Base-by-base conservation (phyloP, 148 eudicot species). In the Fagopyrum tataricum region DNA sequence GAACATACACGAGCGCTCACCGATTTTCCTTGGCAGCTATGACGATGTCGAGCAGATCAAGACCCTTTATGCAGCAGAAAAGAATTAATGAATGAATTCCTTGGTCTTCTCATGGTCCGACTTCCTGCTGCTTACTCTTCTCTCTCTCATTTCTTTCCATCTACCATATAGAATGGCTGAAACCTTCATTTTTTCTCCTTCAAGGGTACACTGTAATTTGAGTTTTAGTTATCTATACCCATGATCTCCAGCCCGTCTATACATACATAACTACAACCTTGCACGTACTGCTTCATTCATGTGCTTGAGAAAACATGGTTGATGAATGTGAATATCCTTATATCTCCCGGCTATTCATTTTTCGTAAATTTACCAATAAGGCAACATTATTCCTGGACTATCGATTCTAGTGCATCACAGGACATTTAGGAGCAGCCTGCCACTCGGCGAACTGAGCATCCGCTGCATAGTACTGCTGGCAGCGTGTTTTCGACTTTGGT, bases 11-110 rank as follows among this genome's bases (percentile, higher is more conserved):
- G 97, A 95, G 44, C 86, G 98, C 15, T 90, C 98, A 39, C 98
- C 98, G 1, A 84, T 95, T 75, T 95, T 95, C 80, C 93, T 95
- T 56, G 98, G 98, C 41, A 95, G 98, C 79, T 88, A 80, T 14
- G 97, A 95, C 11, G 98, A 95, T 71, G 93, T 95, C 31, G 98
- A 90, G 78, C 90, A 90, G 81, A 86, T 95, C 81, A 95, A 85
- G 82, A 88, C 93, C 55, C 87, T 91, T 12, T 91, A 95, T 80
- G 97, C 96, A 23, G 97, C 59, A 18, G 26, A 55, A 55, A 84
- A 43, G 78, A 78, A 85, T 21, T 71, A 76, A 13, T 68, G 56
- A 52, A 7, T 23, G 12, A 58, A 21, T 0, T 4, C 26, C 1
- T 23, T 58, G 37, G 1, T 31, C 2, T 2, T 31, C 0, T 31